Base-by-base conservation (phyloP, 768 basidiomycete genomes). In the Candolleomyces efflorescens region DNA sequence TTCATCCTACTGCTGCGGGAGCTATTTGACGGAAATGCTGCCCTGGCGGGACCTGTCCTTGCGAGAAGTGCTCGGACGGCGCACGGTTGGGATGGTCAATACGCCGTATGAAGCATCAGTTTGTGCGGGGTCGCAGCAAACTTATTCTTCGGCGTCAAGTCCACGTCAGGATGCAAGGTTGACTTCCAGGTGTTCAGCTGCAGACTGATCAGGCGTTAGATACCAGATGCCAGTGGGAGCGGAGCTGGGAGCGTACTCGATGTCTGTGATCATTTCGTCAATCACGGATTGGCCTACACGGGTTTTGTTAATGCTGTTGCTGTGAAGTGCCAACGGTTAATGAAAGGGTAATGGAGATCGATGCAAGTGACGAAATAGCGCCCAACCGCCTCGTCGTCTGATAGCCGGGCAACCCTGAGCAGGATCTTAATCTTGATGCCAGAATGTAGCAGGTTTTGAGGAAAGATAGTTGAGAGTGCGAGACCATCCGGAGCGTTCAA, bases 51-150 rank as follows among this genome's bases (percentile, higher is more conserved):
- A 18, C 27, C 57, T 39, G 2, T 38, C 51, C 51, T 47, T 58
- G 20, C 43, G 20, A 2, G n/a, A n/a, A n/a, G 27, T 3, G 11
- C 49, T 51, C 12, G 23, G 50, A 23, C 57, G 57, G 7, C 57
- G 38, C 1, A 41, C 39, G n/a, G 57, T 50, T 20, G 57, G 58
- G 45, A 54, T 59, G 43, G 58, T 54, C 81, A 81, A 64, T 82
- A 83, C 11, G 78, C 72, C 23, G 80, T 69, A 60, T 86, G 82
- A 59, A 85, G 71, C 75, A 81, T 81, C 27, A 85, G 68, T 24
- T 79, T 72, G 57, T 85, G 83, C 0, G 82, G 82, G 0, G 79
- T 78, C 9, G 81, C 75, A 10, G 75, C 78, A 7, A 73, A 68
- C 6, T 77, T 74, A 32, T 74, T 80, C 38, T 78, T 75, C 50